phyloP scores from a whole-genome alignment of 1,284 basidiomycete species.

The Moesziomyces antarcticus region DNA sequence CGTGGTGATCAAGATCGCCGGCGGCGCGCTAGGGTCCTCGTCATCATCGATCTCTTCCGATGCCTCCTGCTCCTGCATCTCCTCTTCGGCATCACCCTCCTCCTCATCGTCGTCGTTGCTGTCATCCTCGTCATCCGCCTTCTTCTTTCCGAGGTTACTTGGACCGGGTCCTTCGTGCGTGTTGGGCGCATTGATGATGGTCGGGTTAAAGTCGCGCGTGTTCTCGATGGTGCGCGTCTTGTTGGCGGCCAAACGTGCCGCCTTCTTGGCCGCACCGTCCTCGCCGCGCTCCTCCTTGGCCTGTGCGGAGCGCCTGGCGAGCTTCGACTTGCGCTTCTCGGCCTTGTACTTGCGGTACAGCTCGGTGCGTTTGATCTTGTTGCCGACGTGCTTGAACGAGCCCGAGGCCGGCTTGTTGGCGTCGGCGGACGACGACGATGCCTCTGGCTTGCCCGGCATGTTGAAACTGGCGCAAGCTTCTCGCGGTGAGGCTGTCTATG shows the following conservation, averaged over 20 bases:
- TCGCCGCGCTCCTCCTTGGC: constrained; percentile 71
- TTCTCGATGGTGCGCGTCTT: constrained; percentile 93
- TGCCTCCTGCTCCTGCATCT: constrained; percentile 55
- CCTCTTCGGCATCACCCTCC: constrained; percentile 46
- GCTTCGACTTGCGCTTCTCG: constrained; percentile 82
- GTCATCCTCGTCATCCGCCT: constrained; percentile 2
- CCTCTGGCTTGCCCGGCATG: constrained; percentile 21
- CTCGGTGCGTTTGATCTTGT: constrained; percentile 68
- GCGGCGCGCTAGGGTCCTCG: constrained; percentile 58
- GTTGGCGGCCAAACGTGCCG: constrained; percentile 79
- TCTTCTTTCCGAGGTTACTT: constrained; percentile 33
- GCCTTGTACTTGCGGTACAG: constrained; percentile 76
- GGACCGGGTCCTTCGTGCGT: constrained; percentile 69
- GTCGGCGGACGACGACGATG: constrained; percentile 15
- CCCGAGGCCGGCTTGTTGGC: constrained; percentile 34
- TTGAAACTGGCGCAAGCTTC: background rate
- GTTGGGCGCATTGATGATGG: constrained; percentile 71
- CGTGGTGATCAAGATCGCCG: constrained; percentile 63
- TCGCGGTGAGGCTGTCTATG: no score
- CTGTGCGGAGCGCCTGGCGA: constrained; percentile 79
- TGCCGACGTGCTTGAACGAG: constrained; percentile 64
- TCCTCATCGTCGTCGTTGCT: constrained; percentile 6
- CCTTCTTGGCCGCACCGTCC: constrained; percentile 78
- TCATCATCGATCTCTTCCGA: constrained; percentile 51
- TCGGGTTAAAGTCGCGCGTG: constrained; percentile 87